A percentile compares a stretch with the other conserved stretches of the same genome.
Evolutionary conservation across 2,329 filamentous ascomycete species (phyloP).

Genomic region (Teratosphaeria pseudoeucalypti): DNA sequence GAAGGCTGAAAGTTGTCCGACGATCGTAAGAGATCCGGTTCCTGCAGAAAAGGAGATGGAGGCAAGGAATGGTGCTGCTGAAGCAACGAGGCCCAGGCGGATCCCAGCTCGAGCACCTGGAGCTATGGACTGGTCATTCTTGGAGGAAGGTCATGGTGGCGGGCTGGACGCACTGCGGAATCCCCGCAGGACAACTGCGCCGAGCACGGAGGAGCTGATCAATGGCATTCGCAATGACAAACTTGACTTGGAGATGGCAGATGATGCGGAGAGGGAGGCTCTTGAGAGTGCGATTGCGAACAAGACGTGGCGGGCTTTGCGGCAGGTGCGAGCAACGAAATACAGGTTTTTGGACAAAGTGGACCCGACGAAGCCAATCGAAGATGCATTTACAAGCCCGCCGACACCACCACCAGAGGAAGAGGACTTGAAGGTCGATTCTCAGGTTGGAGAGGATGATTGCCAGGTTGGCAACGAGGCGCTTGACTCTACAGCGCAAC

Average conservation of each 20-base stretch:
- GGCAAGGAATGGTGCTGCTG: conserved; percentile 56
- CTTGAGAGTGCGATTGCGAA: conserved; percentile 66
- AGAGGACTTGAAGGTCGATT: background rate
- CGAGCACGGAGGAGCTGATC: conserved; percentile 60
- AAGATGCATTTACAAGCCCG: conserved; percentile 14
- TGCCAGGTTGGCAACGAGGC: background rate
- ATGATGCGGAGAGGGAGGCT: conserved; percentile 48
- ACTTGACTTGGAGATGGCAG: conserved; percentile 76
- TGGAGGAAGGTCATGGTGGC: conserved; percentile 55
- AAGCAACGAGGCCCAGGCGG: conserved; percentile 59
- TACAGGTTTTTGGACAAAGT: conserved; percentile 77
- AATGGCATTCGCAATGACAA: conserved; percentile 67
- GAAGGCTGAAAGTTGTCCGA: conserved; percentile 90
- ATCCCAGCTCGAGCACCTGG: conserved; percentile 59
- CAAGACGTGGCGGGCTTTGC: conserved; percentile 81
- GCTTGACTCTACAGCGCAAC: background rate
- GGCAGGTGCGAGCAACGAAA: conserved; percentile 64
- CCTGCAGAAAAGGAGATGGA: conserved; percentile 57
- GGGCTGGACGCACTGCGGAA: conserved; percentile 63
- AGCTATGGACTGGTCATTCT: conserved; percentile 66
- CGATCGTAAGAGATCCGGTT: conserved; percentile 68
- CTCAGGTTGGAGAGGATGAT: background rate
- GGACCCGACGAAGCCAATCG: conserved; percentile 65
- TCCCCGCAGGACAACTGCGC: conserved; percentile 52
- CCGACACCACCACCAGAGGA: background rate